phyloP scores from a whole-genome alignment of 73 alveolate species.

The Paramecium biaurelia region DNA sequence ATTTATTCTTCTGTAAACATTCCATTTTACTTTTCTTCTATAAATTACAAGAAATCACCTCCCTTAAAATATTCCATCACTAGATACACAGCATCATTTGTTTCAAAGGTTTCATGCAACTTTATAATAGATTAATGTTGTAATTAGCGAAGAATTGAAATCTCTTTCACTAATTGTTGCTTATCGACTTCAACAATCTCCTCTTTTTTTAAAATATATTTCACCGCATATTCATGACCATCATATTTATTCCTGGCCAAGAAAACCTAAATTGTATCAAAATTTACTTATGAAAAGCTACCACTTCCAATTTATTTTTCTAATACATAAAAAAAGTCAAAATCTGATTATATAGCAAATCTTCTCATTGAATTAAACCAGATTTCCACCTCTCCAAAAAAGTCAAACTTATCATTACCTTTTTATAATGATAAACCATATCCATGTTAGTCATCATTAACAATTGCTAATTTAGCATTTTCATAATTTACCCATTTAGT shows the following conservation, averaged over 20 bases:
- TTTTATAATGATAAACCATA: neutral
- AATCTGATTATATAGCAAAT: conserved; percentile 22
- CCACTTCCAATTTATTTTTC: conserved; percentile 55
- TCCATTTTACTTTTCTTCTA: neutral
- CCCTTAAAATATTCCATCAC: conserved; percentile 53
- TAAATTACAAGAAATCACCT: conserved; percentile 28
- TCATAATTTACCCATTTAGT: conserved; percentile 2
- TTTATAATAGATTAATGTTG: conserved; percentile 44
- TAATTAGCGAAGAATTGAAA: neutral
- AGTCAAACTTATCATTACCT: neutral
- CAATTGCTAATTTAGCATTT: neutral
- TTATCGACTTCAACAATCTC: neutral
- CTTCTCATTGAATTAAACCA: conserved; percentile 38
- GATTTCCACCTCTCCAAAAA: conserved; percentile 20
- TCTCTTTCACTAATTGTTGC: neutral
- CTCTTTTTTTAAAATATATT: neutral
- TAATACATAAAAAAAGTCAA: conserved; percentile 3
- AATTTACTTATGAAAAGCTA: conserved; percentile 53
- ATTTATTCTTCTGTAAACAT: conserved; percentile 49
- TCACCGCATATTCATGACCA: neutral
- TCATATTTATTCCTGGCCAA: conserved; percentile 5
- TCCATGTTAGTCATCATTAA: neutral
- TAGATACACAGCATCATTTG: conserved; percentile 37
- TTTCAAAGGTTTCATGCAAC: conserved; percentile 55
- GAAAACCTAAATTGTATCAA: neutral